A percentile compares a stretch with the other conserved stretches of the same genome.
Evolutionary conservation across 805 yeast species (phyloP).

Genomic region (Hanseniaspora singularis): DNA sequence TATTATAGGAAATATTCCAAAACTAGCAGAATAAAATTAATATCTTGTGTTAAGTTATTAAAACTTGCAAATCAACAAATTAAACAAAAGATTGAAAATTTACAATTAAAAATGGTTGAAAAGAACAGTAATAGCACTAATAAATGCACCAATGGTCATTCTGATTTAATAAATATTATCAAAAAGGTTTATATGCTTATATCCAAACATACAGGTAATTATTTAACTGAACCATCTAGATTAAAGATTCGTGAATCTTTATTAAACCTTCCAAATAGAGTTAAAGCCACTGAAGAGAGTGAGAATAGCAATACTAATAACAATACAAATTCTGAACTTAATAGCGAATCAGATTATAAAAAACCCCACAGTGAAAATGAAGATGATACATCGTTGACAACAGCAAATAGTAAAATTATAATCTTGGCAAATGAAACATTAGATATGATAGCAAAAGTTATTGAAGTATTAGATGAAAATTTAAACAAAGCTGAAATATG

Average conservation of each 20-base stretch:
- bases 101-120: constrained; percentile 33
- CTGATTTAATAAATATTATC: constrained; percentile 78
- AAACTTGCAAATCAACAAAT: constrained; percentile 72
- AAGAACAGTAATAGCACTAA: constrained; percentile 20
- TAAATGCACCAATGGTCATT: constrained; percentile 40
- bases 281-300: constrained; percentile 25
- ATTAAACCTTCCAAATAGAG: constrained; percentile 58
- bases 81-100: constrained; percentile 48
- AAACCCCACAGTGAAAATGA: too few relatives aligned
- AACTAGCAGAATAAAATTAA: constrained; percentile 40
- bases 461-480: constrained; percentile 74
- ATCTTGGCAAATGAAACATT: constrained; percentile 80
- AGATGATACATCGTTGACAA: too few relatives aligned
- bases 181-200: constrained; percentile 77
- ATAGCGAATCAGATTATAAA: too few relatives aligned
- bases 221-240: constrained; percentile 67
- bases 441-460: constrained; percentile 73
- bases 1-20: constrained; percentile 57
- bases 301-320: constrained; percentile 11
- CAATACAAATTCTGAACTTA: background rate
- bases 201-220: constrained; percentile 68
- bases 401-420: constrained; percentile 50
- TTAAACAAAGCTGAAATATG: constrained; percentile 76
- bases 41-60: constrained; percentile 67
- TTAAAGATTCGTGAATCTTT: constrained; percentile 69